Conservation (phyloP, 306 rosid genomes). For the Carpinus fangiana region DNA sequence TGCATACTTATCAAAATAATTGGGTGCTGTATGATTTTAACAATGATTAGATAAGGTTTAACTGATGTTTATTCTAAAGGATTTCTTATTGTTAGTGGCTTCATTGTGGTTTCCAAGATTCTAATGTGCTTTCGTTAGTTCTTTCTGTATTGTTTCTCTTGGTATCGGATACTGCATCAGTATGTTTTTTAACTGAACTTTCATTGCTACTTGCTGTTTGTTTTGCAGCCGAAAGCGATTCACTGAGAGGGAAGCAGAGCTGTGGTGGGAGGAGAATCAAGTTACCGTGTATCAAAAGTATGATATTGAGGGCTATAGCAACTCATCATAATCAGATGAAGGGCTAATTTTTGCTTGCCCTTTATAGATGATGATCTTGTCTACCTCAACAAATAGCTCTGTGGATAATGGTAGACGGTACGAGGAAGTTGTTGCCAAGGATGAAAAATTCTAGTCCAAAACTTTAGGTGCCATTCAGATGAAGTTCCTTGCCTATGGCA, state of each 20-base stretch:
- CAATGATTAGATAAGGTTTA: not conserved
- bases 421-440: constrained; percentile 3
- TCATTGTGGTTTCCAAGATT: not conserved
- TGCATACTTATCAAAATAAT: not conserved
- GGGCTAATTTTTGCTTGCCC: constrained; percentile 37
- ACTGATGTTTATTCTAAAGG: not conserved
- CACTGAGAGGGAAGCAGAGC: constrained; percentile 63
- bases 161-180: not conserved
- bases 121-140: not conserved
- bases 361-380: constrained; percentile 22
- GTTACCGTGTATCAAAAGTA: constrained; percentile 54
- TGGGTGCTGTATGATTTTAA: not conserved
- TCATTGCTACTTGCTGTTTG: constrained; percentile 13
- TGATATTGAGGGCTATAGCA: constrained; percentile 58
- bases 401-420: not conserved
- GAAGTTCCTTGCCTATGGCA: not conserved
- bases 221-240: constrained; percentile 69
- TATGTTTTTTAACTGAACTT: not conserved
- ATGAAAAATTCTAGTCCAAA: not conserved
- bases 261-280: constrained; percentile 94
- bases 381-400: not conserved
- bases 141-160: not conserved
- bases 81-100: not conserved
- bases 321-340: constrained; percentile 42
- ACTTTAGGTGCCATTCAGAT: not conserved